Evolutionary conservation across 257 asterid species (phyloP), one percentile per base, ranked within the genome.

Genomic region (Dorcoceras hygrometricum): DNA sequence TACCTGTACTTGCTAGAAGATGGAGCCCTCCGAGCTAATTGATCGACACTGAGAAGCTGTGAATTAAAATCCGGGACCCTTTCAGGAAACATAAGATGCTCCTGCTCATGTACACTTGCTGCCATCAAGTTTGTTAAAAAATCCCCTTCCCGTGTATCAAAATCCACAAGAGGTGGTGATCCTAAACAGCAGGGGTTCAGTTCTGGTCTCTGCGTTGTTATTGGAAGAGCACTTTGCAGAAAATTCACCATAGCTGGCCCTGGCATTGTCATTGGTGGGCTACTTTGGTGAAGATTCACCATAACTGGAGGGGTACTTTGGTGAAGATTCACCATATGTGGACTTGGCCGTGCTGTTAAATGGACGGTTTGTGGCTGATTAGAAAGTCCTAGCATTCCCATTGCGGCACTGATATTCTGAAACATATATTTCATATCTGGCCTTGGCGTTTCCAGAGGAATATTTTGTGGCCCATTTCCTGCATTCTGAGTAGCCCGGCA

Each of bases 1-100:
- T 73, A 83, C 88, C 84, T 51, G 8, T 59, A 69, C 69, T 56
- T 64, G 79, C 80, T 71, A 20, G 74, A 66, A 50, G 77, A 28
- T 5, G 85, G 75, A 62, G 67, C 60, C 68, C 46, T 22, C 11
- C 50, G 24, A 20, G 69, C 73, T 14, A 66, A 56, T 58, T 70
- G 78, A n/a, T 67, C 74, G 67, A 59, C 63, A 53, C 57, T 32
- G 32, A 59, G 60, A 58, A 62, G 55, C 23, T 51, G 70, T 27
- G 66, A 3, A 36, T 29, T 65, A 19, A 75, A 62, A 29, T 25
- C 32, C 68, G 58, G 6, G 68, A 16, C 50, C 16, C 64, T 19
- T 7, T 57, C 26, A 68, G 78, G 81, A 23, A 60, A 72, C 68
- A 55, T 67, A 8, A 28, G 72, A 12, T 25, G 67, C 62, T 68